Base-by-base conservation (phyloP, 208 protist species). In the Acanthamoeba quina region DNA sequence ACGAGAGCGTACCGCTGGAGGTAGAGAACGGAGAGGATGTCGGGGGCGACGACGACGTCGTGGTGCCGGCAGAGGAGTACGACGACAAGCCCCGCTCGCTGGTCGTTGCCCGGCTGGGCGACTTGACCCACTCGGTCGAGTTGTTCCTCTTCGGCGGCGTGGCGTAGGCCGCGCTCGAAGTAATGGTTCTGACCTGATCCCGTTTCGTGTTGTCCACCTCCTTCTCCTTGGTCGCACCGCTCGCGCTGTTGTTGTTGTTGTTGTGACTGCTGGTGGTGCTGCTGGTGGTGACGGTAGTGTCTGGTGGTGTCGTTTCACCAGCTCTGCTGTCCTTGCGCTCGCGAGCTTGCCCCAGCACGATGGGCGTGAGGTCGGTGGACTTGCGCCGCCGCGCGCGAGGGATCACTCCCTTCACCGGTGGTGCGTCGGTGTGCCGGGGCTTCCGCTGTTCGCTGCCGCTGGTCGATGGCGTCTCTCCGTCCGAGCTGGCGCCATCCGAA, bases 291-390 rank as follows among this genome's bases (percentile, higher is more conserved):
- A 10, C 21, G 70, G 19, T 80, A 13, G 15, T 13, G 4, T 17
- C 60, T 7, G 34, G 11, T 29, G 68, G 34, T 44, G 68, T 9
- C 68, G 68, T 13, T 44, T 10, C 17, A 0, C n/a, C 26, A n/a
- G 64, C 13, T 10, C 17, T 34, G 68, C 29, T 34, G 68, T 34
- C 37, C 68, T 47, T 34, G 34, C 76, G 76, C 26, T 85, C 76
- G 7, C 78, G 78, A 29, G 78, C 78, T 10, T n/a, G 41, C 15
- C 78, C 78, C 13, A 86, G 49, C 0, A 86, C 21, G 29, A 86
- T 86, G 52, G 78, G 78, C 44, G 78, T 86, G 9, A 86, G 49
- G 52, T 86, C 78, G 41, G 78, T 86, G 31, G 78, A 86, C 29
- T 86, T 86, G 49, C 78, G 78, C 29, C 78, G 78, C 44, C 78